These are phyloP conservation scores for Aristolochia californica DNA, from an alignment of 164 flowering plant species.

Conservation along the genomic window DNA sequence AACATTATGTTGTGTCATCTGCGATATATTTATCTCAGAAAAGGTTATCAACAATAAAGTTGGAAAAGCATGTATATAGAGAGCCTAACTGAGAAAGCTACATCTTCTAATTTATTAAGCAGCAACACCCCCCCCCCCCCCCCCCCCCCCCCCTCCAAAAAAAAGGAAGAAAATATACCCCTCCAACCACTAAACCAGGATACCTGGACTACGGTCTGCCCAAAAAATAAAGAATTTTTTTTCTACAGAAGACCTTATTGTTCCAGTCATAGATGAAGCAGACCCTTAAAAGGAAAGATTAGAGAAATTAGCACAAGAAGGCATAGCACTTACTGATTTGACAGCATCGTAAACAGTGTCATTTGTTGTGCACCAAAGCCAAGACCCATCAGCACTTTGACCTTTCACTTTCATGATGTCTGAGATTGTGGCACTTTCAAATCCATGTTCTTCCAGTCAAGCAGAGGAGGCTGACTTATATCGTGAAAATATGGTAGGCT, in stretches of 20 bases:
- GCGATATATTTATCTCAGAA: not conserved
- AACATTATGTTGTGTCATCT: slow-evolving; percentile 63
- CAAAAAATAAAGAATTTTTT: too few relatives aligned
- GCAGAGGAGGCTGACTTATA: slow-evolving; percentile 38
- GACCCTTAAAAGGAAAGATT: not conserved
- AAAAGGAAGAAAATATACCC: too few relatives aligned
- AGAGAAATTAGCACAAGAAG: too few relatives aligned
- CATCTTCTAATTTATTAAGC: too few relatives aligned
- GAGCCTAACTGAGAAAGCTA: too few relatives aligned
- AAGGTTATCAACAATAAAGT: too few relatives aligned
- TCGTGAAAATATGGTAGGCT: slow-evolving; percentile 31
- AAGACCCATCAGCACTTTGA: slow-evolving; percentile 91
- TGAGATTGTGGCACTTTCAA: slow-evolving; percentile 74
- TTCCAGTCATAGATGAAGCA: not conserved
- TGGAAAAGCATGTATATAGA: too few relatives aligned
- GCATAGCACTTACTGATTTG: slow-evolving; percentile 50
- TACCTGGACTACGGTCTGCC: too few relatives aligned
- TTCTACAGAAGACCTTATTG: not conserved
- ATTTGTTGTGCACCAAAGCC: slow-evolving; percentile 97
- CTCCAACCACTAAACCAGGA: too few relatives aligned
- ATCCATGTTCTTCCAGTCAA: slow-evolving; percentile 85
- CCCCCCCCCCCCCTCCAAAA: too few relatives aligned
- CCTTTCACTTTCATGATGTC: slow-evolving; percentile 77
- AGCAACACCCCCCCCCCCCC: too few relatives aligned
- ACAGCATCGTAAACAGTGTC: slow-evolving; percentile 95